Evolutionary conservation across 2,329 filamentous ascomycete species (phyloP), one percentile per base, ranked within the genome.

Genomic region (Botrytis pseudocinerea): DNA sequence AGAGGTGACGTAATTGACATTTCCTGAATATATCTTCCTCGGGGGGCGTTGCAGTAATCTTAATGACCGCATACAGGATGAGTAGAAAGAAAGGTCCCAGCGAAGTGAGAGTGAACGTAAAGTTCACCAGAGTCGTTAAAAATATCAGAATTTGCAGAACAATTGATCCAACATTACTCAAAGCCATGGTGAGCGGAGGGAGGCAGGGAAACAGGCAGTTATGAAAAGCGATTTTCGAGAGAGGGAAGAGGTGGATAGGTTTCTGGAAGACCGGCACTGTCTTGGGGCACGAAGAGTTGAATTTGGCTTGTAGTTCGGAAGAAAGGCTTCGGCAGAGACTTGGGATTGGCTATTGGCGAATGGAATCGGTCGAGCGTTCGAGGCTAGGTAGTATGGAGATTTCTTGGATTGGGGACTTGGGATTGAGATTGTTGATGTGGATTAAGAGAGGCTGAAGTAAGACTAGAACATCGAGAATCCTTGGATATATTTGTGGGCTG

Each of bases 91-190:
- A 81, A 25, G 85, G 84, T 74, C 87, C 85, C 70, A 85, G 83
- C 74, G 85, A 82, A 28, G 85, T 82, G 73, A 88, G 82, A 73
- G 85, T 85, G 74, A 86, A 84, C 78, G 84, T 84, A 78, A 88
- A 85, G 79, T 87, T 87, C 74, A 86, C 83, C 71, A 88, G 81
- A 69, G 86, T 86, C 59, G 85, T 86, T 75, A 88, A 81, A 78
- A 88, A 88, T 77, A 87, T 85, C 70, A 87, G 81, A 76, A 87
- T 82, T 76, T 86, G 82, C 69, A 88, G 81, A 75, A 87, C 79
- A 48, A 87, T 81, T n/a, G 86, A 84, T 66, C 86, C 86, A 40
- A 88, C 79, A 80, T 87, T 85, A 77, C 83, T 82, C 73, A 88
- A 81, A 78, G 86, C 84, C 86, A 88, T 88, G 75, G 68, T 73